Evolutionary conservation across 495 filamentous ascomycete species (phyloP), one percentile per base, ranked within the genome.

Genomic region (Aspergillus sclerotioniger): DNA sequence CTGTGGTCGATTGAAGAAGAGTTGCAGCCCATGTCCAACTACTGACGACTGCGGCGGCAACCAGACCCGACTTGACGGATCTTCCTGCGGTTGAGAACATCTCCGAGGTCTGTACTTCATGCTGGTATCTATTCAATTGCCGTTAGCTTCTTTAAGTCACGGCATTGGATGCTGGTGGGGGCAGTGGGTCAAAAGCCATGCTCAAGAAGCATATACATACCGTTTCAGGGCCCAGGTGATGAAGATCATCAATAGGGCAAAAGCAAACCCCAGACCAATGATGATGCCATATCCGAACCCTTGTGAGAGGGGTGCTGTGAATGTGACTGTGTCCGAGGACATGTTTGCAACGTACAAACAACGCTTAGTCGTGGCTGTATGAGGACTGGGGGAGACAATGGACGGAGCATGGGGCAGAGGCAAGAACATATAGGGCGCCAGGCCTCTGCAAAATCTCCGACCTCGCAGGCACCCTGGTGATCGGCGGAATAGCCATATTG

Each of bases 1-100:
- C 90, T 29, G 86, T 86, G 10, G 90, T 88, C n/a, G 84, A 89
- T 69, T 97, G 93, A n/a, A 77, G 68, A 25, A 75, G 72, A 21
- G 75, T 79, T 29, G 77, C 79, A 25, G 76, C 77, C 91, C 92
- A 96, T 8, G 93, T 97, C 93, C 93, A 98, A 43, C 88, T 92
- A 58, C 89, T 92, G 17, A 96, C 92, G 39, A 97, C 93, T n/a
- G 93, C 92, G 29, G 90, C 88, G 4, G 91, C 90, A n/a, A 97
- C 92, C 16, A 98, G 79, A 50, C 93, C 93, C 12, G 90, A 92
- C 65, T 96, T 98, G 64, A 98, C 93, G 9, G 92, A 96, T 47
- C 93, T 80, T 16, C 93, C 93, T 48, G 93, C 93, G 2, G 93
- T 98, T 58, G 84, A 91, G 83, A 97, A 98, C 90, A 95, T 96